Conservation (phyloP, 2,329 filamentous ascomycete species). For the Aspergillus arachidicola region DNA sequence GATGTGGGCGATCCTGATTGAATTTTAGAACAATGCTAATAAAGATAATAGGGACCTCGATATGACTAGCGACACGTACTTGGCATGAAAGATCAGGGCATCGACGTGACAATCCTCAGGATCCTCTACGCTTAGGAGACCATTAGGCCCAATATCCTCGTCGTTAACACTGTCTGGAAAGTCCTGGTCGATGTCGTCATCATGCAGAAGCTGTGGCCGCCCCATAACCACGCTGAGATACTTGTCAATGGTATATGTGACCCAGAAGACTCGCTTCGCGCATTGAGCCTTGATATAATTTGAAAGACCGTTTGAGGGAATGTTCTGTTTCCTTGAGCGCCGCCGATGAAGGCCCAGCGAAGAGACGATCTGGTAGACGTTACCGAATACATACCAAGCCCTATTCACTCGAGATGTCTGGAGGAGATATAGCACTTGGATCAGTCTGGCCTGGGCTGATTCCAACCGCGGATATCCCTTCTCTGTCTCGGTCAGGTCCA, state of each 20-base stretch:
- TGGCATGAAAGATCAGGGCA: slow-evolving; percentile 47
- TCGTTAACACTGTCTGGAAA: slow-evolving; percentile 55
- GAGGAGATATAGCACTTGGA: slow-evolving; percentile 50
- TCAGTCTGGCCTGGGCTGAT: slow-evolving; percentile 47
- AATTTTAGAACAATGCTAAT: background rate
- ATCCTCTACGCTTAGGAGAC: slow-evolving; percentile 30
- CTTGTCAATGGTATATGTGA: slow-evolving; percentile 59
- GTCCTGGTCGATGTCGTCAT: slow-evolving; percentile 62
- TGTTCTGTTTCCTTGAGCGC: slow-evolving; percentile 16
- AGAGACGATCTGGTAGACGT: slow-evolving; percentile 41
- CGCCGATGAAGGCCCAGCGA: slow-evolving; percentile 28
- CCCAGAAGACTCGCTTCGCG: slow-evolving; percentile 59
- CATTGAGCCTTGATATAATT: slow-evolving; percentile 43
- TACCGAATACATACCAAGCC: slow-evolving; percentile 53
- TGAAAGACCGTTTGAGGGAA: slow-evolving; percentile 15
- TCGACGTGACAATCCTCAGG: slow-evolving; percentile 28
- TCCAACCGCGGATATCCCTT: slow-evolving; percentile 42
- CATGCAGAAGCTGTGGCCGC: slow-evolving; percentile 59
- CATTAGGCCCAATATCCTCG: slow-evolving; percentile 51
- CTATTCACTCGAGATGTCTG: slow-evolving; percentile 52
- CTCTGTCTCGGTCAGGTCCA: slow-evolving; percentile 40
- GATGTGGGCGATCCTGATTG: slow-evolving; percentile 24
- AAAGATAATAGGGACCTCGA: background rate
- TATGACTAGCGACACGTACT: slow-evolving; percentile 17
- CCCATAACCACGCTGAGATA: slow-evolving; percentile 62